A percentile compares a stretch with the other conserved stretches of the same genome.
Conservation (phyloP, 352 stramenopile genomes). For the Phytopythium montanum region DNA sequence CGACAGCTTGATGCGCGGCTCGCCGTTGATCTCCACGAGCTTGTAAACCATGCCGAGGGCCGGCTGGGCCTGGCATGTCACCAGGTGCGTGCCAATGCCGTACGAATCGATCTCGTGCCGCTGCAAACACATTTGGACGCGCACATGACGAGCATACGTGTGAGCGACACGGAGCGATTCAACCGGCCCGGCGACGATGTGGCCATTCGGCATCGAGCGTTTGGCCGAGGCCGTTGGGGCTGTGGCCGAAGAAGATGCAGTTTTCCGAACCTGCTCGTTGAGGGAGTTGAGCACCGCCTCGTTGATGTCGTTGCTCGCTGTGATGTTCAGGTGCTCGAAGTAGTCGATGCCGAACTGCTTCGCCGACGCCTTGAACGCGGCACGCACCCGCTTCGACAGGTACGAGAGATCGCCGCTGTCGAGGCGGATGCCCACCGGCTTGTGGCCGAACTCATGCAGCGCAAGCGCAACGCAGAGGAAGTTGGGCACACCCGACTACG, state of each 20-base stretch:
- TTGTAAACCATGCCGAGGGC: constrained; percentile 99
- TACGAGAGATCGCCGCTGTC: constrained; percentile 98
- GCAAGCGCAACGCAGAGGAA: constrained; percentile 96
- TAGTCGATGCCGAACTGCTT: constrained; percentile 66
- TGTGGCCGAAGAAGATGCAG: constrained; percentile 6
- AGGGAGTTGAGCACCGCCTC: constrained; percentile 94
- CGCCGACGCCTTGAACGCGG: constrained; percentile 44
- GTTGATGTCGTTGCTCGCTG: constrained; percentile 99
- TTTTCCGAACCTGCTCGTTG: constrained; percentile 81
- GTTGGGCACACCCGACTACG: constrained; percentile 93
- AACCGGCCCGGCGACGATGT: constrained; percentile 6
- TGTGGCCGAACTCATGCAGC: constrained; percentile 90
- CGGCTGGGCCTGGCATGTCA: constrained; percentile 98
- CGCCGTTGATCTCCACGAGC: constrained; percentile 96
- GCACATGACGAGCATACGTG: constrained; percentile 12
- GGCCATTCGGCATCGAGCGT: constrained; percentile 1
- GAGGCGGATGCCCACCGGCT: constrained; percentile 93
- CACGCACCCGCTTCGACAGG: constrained; percentile 88
- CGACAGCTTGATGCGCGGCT: constrained; percentile 97
- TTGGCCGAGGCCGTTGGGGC: neutral
- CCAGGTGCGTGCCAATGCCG: constrained; percentile 94
- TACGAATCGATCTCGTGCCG: constrained; percentile 95
- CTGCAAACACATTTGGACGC: constrained; percentile 21
- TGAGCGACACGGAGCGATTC: constrained; percentile 3
- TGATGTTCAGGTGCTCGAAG: constrained; percentile 90